Percentiles rank a stretch among this genome's conserved stretches.
phyloP scores from a whole-genome alignment of 768 basidiomycete species.

The Boletus subcaerulescens region DNA sequence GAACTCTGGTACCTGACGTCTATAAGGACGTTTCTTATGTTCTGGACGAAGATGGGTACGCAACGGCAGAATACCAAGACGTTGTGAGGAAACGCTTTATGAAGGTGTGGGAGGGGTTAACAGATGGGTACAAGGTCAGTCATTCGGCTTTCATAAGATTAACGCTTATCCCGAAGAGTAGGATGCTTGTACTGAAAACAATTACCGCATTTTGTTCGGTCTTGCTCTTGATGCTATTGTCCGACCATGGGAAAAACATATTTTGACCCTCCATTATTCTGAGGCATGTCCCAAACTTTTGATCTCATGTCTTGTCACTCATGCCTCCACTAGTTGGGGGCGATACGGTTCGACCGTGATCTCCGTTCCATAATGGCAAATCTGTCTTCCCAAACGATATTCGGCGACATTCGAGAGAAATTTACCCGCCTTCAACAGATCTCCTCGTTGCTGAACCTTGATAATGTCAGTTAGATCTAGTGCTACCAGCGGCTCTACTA shows the following conservation, averaged over 20 bases:
- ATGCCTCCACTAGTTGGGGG: slow-evolving; percentile 66
- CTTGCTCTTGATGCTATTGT: slow-evolving; percentile 84
- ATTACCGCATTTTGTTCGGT: slow-evolving; percentile 83
- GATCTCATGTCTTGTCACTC: background rate
- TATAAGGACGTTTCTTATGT: slow-evolving; percentile 89
- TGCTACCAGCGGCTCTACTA: background rate
- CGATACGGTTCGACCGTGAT: slow-evolving; percentile 93
- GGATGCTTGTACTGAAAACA: slow-evolving; percentile 85
- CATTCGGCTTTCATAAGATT: background rate
- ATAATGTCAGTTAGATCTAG: slow-evolving; percentile 46
- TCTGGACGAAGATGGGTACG: slow-evolving; percentile 85
- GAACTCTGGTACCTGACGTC: slow-evolving; percentile 79
- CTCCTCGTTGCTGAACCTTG: slow-evolving; percentile 86
- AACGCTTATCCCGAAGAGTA: slow-evolving; percentile 29
- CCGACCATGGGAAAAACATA: slow-evolving; percentile 93
- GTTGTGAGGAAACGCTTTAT: slow-evolving; percentile 86
- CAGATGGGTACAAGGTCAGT: slow-evolving; percentile 83
- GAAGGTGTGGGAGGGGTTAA: slow-evolving; percentile 80
- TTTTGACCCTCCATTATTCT: slow-evolving; percentile 77
- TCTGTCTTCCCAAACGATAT: slow-evolving; percentile 83
- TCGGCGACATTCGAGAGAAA: slow-evolving; percentile 90
- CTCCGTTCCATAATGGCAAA: slow-evolving; percentile 79
- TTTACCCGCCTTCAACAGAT: slow-evolving; percentile 92
- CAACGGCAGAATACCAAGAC: slow-evolving; percentile 82
- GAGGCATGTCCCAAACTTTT: slow-evolving; percentile 53